Evolutionary conservation across 257 asterid species (phyloP).

Genomic region (Solanum habrochaites): DNA sequence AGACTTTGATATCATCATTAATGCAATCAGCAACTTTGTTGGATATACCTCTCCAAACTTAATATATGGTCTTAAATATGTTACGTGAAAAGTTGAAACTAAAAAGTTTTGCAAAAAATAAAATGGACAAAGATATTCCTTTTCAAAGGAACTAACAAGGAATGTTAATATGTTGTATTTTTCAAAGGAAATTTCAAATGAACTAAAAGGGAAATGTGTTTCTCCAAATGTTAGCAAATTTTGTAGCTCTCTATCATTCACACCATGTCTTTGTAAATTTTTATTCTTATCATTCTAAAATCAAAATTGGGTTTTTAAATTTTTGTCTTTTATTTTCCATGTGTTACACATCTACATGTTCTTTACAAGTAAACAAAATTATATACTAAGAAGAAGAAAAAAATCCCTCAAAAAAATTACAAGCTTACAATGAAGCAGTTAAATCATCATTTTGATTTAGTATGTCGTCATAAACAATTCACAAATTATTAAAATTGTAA

Average conservation of each 20-base stretch:
- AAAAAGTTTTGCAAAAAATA: no score
- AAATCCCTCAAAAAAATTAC: not conserved
- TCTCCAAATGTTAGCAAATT: not conserved
- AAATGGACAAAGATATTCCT: no score
- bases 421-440: not conserved
- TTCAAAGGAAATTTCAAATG: not conserved
- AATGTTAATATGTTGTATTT: not conserved
- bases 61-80: no score
- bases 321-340: not conserved
- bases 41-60: not conserved
- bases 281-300: not conserved
- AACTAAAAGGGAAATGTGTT: not conserved
- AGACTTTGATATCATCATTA: not conserved
- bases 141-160: not conserved
- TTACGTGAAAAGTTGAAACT: not conserved
- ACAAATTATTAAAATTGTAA: no score
- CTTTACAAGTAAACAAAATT: not conserved
- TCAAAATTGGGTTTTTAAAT: not conserved
- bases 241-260: not conserved
- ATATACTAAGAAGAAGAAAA: not conserved
- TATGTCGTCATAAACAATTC: not conserved
- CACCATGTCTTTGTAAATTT: not conserved
- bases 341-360: not conserved
- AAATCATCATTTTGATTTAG: not conserved
- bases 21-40: not conserved